Evolutionary conservation across 257 asterid species (phyloP).

Genomic region (Eucommia ulmoides): DNA sequence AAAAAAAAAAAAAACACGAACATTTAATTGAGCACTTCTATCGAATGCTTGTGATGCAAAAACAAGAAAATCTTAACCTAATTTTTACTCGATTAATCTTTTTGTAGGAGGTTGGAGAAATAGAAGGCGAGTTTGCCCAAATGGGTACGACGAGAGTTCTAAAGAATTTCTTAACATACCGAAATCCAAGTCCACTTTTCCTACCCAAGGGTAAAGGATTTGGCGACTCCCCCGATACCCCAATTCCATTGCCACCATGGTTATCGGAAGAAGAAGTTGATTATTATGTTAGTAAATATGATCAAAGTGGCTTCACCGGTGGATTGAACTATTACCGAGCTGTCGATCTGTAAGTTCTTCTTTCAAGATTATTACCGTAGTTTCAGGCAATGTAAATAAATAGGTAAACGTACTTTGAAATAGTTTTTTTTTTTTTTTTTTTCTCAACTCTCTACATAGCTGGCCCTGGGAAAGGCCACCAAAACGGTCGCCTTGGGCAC

Average conservation of each 20-base stretch:
- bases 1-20: too few relatives aligned
- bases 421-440: too few relatives aligned
- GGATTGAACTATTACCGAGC: constrained; percentile 46
- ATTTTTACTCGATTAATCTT: too few relatives aligned
- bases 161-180: background rate
- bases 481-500: too few relatives aligned
- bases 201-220: constrained; percentile 6
- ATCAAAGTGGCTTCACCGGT: constrained; percentile 38
- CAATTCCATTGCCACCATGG: constrained; percentile 24
- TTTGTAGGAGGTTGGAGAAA: constrained; percentile 6
- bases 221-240: background rate
- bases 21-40: too few relatives aligned
- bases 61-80: too few relatives aligned
- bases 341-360: constrained; percentile 28
- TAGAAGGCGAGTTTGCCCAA: constrained; percentile 11
- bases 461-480: too few relatives aligned
- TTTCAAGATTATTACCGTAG: too few relatives aligned
- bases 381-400: too few relatives aligned
- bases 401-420: too few relatives aligned
- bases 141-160: constrained; percentile 1
- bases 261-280: constrained; percentile 28
- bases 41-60: too few relatives aligned
- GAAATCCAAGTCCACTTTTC: background rate
- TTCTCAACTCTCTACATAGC: too few relatives aligned
- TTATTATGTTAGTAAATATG: constrained; percentile 24